phyloP scores from a whole-genome alignment of 352 stramenopile genomes.

The Phytophthora podocarpi region DNA sequence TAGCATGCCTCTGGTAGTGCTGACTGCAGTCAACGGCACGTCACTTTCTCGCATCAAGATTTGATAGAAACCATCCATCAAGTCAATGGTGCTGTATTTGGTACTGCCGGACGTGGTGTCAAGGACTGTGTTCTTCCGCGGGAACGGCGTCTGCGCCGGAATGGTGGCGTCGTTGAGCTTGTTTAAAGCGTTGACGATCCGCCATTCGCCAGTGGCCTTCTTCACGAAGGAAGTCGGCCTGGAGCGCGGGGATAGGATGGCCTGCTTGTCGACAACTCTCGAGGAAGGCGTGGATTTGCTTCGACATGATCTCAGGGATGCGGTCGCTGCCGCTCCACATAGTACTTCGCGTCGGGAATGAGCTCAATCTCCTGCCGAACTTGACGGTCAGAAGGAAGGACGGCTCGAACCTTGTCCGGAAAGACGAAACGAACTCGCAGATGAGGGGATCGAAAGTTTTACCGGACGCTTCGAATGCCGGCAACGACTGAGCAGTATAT shows the following conservation, averaged over 20 bases:
- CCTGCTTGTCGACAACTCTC: not conserved
- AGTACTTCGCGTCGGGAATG: not conserved
- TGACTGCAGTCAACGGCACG: too few relatives aligned
- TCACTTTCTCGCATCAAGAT: too few relatives aligned
- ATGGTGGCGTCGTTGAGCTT: slow-evolving; percentile 40
- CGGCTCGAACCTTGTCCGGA: not conserved
- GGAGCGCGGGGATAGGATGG: not conserved
- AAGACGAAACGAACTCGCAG: not conserved
- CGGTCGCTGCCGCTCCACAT: not conserved
- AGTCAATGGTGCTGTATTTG: too few relatives aligned
- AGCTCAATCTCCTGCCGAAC: not conserved
- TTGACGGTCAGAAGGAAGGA: not conserved
- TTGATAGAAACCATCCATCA: too few relatives aligned
- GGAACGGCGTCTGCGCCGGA: too few relatives aligned
- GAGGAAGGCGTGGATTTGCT: not conserved
- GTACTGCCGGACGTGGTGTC: slow-evolving; percentile 31
- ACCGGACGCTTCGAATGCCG: not conserved
- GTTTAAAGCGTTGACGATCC: slow-evolving; percentile 45
- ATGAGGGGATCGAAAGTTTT: slow-evolving; percentile 12
- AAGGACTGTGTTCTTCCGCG: slow-evolving; percentile 30
- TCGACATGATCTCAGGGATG: not conserved
- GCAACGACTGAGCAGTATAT: slow-evolving; percentile 21
- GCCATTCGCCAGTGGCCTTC: not conserved
- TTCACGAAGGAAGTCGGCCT: not conserved
- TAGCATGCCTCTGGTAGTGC: too few relatives aligned